Conservation (phyloP, 31 red algal genomes). For the Odonthalia washingtoniensis region DNA sequence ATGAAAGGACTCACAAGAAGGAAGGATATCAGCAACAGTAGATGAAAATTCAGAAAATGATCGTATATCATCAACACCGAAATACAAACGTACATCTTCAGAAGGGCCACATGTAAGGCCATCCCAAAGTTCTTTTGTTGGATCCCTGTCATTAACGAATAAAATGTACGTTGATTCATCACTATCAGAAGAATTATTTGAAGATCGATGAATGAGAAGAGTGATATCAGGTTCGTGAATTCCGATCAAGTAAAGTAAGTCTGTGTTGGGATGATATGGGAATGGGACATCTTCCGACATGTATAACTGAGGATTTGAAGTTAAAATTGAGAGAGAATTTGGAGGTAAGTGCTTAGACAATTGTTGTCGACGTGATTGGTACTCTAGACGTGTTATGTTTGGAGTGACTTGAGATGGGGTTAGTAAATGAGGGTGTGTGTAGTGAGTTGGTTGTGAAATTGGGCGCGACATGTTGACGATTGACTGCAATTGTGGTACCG, state of each 20-base stretch:
- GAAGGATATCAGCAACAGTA: conserved; percentile 24
- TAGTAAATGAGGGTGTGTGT: conserved; percentile 82
- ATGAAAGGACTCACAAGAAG: conserved; percentile 42
- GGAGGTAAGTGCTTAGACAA: conserved; percentile 58
- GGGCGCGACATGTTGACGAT: conserved; percentile 19
- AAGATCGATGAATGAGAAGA: conserved; percentile 60
- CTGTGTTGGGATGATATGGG: conserved; percentile 80
- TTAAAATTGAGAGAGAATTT: conserved; percentile 68
- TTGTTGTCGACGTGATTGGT: conserved; percentile 47
- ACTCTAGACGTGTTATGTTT: conserved; percentile 78
- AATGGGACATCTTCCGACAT: conserved; percentile 86
- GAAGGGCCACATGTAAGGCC: conserved; percentile 67
- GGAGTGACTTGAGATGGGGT: conserved; percentile 67
- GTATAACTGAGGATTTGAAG: conserved; percentile 71
- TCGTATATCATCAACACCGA: conserved; percentile 74
- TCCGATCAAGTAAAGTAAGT: conserved; percentile 80
- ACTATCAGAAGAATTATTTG: too few relatives aligned
- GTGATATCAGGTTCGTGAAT: conserved; percentile 70
- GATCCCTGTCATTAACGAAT: conserved; percentile 64
- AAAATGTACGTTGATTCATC: conserved; percentile 45
- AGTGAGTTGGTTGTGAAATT: conserved; percentile 70
- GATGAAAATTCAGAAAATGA: conserved; percentile 31
- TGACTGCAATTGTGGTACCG: too few relatives aligned
- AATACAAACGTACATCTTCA: conserved; percentile 63
- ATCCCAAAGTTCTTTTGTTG: conserved; percentile 83